These are phyloP conservation scores for Salix dunnii DNA, from an alignment of 345 rosid genomes.

Conservation along the genomic window DNA sequence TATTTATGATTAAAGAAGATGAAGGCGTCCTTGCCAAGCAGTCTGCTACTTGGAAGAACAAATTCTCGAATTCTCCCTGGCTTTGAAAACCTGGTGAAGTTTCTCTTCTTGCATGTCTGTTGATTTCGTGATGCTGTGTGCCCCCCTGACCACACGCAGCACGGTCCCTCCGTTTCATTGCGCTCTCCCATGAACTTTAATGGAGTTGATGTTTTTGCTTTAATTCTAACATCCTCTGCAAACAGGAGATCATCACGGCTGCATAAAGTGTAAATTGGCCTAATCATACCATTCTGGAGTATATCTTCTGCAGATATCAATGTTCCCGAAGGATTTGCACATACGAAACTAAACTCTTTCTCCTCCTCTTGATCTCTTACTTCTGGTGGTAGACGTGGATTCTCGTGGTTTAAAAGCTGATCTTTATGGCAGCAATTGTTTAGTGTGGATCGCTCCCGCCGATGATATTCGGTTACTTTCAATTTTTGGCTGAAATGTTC, in stretches of 20 bases:
- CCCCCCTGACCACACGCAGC: conserved; percentile 41
- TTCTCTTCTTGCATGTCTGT: conserved; percentile 39
- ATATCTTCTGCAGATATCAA: conserved; percentile 40
- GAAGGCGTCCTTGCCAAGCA: conserved; percentile 44
- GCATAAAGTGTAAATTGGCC: conserved; percentile 44
- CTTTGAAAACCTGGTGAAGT: conserved; percentile 54
- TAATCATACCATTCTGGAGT: conserved; percentile 45
- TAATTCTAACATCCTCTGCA: not conserved
- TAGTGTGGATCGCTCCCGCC: too few species aligned
- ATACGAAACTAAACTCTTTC: conserved; percentile 43
- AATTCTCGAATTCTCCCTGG: conserved; percentile 44
- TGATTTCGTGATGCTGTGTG: conserved; percentile 19
- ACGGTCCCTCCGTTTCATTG: conserved; percentile 31
- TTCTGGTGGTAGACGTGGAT: not conserved
- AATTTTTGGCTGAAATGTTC: too few species aligned
- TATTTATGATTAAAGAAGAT: conserved; percentile 30
- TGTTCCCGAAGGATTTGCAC: conserved; percentile 30
- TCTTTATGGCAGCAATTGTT: too few species aligned
- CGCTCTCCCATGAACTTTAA: conserved; percentile 11
- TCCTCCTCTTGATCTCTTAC: conserved; percentile 14
- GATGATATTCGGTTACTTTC: too few species aligned
- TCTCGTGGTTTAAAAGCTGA: not conserved
- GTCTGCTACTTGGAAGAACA: conserved; percentile 38
- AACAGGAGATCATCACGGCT: conserved; percentile 29
- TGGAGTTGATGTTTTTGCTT: too few species aligned